Evolutionary conservation across 345 rosid genomes (phyloP), one percentile per base, ranked within the genome.

Genomic region (Pistacia integerrima): DNA sequence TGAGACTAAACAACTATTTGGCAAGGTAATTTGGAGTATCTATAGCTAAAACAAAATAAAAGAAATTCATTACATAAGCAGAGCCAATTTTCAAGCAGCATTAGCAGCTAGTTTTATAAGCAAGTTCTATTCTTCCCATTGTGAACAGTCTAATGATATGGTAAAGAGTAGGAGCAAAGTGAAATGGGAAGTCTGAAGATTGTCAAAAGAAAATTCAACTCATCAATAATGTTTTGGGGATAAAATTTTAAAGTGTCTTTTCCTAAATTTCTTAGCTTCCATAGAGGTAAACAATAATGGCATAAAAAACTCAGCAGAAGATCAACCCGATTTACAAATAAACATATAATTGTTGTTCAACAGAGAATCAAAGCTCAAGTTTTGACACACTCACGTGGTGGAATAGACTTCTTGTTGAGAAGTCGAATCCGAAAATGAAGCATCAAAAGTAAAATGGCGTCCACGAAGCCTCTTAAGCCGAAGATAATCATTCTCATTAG

Each of bases 391-490:
- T 93, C 77, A 94, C 98, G 97, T 83, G 13, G 95, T 84, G 76
- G 93, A 89, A 78, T 94, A 94, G 44, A 94, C 98, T 80, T 94
- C 91, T 51, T 82, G 89, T 67, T 94, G 97, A 66, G 92, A 74
- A 4, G 95, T 80, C 9, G 94, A 82, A 81, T 91, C 97, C 3
- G 97, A 93, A 73, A 94, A 94, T 0, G 94, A 88, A 76, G 97
- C 87, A 83, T 94, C 98, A 46, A 93, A 94, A 51, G 95, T 80
- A 82, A 93, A 94, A 86, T 94, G 97, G 67, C 97, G 86, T 11
- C 97, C 97, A 17, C 89, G 88, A 56, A 94, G 90, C 85, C 98
- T 90, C 82, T 93, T 94, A 9, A 94, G 88, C 91, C 97, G 84
- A 60, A 94, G 88, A 76, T 93, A 91, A 74, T 94, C 97, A 38